A percentile compares a stretch with the other conserved stretches of the same genome.
Conservation (phyloP, 371 early-diverging fungal species). For the Mortierella polycephala region DNA sequence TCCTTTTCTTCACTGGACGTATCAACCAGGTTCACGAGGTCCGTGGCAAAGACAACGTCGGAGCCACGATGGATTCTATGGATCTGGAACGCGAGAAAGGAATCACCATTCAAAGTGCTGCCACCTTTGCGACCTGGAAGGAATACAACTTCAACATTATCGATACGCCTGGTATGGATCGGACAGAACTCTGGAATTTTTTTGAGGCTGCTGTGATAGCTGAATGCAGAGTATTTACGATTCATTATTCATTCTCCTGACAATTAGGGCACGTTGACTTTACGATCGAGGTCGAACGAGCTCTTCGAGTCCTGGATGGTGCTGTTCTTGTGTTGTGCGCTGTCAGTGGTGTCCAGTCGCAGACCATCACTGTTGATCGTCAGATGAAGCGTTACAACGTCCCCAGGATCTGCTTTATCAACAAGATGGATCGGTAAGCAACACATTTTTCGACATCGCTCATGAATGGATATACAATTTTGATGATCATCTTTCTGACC, state of each 20-base stretch:
- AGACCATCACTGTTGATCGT: slow-evolving; percentile 97
- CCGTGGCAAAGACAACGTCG: slow-evolving; percentile 96
- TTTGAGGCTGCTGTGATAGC: neutral
- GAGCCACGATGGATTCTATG: slow-evolving; percentile 99
- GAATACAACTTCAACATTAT: slow-evolving; percentile 89
- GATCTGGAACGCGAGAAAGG: slow-evolving; percentile 98
- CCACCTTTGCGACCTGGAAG: slow-evolving; percentile 85
- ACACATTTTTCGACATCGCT: too few species aligned
- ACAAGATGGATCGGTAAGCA: slow-evolving; percentile 86
- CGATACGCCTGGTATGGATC: slow-evolving; percentile 83
- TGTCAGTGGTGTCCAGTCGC: slow-evolving; percentile 89
- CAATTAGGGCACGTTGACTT: slow-evolving; percentile 90
- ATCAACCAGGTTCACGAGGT: slow-evolving; percentile 98
- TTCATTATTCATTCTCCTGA: neutral
- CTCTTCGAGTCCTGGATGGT: slow-evolving; percentile 91
- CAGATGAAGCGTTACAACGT: slow-evolving; percentile 93
- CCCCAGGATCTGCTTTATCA: slow-evolving; percentile 89
- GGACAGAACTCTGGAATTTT: neutral
- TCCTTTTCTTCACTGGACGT: slow-evolving; percentile 95
- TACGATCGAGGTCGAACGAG: slow-evolving; percentile 93
- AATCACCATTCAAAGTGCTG: slow-evolving; percentile 93
- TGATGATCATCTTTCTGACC: too few species aligned
- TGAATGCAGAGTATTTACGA: neutral
- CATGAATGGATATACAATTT: neutral
- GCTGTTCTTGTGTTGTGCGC: slow-evolving; percentile 89